Conservation (phyloP, 176 grass and related monocot genomes). For the Triticum urartu region DNA sequence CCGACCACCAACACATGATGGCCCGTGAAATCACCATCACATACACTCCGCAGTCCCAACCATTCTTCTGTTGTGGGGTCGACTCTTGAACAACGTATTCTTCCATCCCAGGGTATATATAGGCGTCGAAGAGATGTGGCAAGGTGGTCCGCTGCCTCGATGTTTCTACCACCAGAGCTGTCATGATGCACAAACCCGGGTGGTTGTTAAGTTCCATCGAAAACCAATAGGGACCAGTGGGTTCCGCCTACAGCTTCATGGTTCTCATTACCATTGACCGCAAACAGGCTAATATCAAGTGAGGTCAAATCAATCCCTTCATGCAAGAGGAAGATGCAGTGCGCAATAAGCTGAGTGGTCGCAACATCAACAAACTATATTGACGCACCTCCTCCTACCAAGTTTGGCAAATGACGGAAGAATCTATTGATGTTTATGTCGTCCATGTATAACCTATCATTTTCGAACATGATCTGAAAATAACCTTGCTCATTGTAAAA, state of each 20-base stretch:
- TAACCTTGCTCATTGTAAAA: neutral
- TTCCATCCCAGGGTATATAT: no score
- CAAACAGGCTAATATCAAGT: neutral
- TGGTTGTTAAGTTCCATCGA: fast-evolving
- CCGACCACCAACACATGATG: no score
- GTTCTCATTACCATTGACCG: neutral
- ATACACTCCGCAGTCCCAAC: no score
- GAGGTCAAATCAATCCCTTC: neutral
- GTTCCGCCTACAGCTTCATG: neutral
- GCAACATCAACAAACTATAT: neutral
- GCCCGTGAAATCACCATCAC: no score
- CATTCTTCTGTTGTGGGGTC: no score
- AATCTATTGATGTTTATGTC: neutral
- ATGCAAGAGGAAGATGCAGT: no score
- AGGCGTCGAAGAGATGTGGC: no score
- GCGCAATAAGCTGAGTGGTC: neutral
- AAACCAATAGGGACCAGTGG: neutral
- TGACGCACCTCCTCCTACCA: neutral
- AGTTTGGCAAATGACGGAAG: neutral
- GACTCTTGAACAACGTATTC: no score
- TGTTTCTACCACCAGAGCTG: neutral
- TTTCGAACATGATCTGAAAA: neutral
- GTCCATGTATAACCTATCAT: neutral
- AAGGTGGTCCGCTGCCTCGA: no score
- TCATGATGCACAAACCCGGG: neutral